phyloP scores from a whole-genome alignment of 176 grass and related monocot species.

The Chrysopogon serrulatus region DNA sequence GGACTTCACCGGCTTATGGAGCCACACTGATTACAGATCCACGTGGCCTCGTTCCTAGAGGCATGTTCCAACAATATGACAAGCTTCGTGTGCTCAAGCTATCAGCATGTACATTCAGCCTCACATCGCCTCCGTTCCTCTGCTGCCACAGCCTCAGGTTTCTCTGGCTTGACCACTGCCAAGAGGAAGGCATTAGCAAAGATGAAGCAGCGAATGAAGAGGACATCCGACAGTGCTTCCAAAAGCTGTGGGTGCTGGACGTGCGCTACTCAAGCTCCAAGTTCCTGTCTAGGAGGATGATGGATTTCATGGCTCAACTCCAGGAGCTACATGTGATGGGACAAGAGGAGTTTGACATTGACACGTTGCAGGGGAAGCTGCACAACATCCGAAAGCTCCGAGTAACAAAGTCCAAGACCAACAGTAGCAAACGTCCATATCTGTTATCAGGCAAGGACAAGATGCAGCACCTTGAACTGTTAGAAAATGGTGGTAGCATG shows the following conservation, averaged over 20 bases:
- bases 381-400: background rate
- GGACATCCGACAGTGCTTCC: background rate
- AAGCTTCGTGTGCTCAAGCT: slow-evolving; percentile 12
- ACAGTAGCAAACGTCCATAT: too few relatives aligned
- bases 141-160: slow-evolving; percentile 23
- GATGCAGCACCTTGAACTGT: background rate
- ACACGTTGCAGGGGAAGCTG: background rate
- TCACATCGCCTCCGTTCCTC: background rate
- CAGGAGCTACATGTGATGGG: slow-evolving; percentile 9
- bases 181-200: background rate
- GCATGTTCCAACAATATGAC: background rate
- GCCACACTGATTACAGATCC: background rate
- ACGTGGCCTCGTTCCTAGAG: background rate
- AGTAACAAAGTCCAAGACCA: background rate
- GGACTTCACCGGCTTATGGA: background rate
- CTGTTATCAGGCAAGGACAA: background rate
- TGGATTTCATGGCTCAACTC: background rate
- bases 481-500: background rate
- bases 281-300: background rate
- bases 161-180: slow-evolving; percentile 17
- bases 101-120: background rate
- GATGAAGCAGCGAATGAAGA: background rate
- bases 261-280: background rate
- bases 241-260: background rate
- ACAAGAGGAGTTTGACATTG: background rate